Percentiles rank a stretch among this genome's conserved stretches.
These are phyloP conservation scores for Plantago ovata DNA, from an alignment of 257 asterid genomes.

Conservation along the genomic window DNA sequence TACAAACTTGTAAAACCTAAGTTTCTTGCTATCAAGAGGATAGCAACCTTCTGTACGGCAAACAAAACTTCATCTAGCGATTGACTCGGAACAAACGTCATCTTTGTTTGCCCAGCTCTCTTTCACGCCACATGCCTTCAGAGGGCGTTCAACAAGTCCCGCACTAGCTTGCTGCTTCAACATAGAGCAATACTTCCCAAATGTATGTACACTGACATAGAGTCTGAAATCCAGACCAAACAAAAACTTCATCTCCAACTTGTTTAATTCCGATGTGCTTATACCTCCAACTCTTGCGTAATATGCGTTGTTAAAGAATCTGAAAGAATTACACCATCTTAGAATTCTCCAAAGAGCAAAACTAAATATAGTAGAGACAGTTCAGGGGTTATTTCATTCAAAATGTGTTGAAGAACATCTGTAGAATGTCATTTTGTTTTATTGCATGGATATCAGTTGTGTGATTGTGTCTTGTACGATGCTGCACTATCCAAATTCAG, in stretches of 20 bases:
- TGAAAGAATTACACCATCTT: constrained; percentile 24
- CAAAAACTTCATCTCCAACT: constrained; percentile 72
- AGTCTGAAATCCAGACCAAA: constrained; percentile 68
- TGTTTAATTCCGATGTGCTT: constrained; percentile 75
- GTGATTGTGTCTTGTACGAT: too few relatives aligned
- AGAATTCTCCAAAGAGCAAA: background rate
- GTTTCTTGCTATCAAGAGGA: background rate
- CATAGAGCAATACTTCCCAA: constrained; percentile 55
- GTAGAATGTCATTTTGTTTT: too few relatives aligned
- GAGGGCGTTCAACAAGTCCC: constrained; percentile 46
- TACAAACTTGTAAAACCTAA: background rate
- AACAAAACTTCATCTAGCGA: constrained; percentile 44
- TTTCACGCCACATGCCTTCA: constrained; percentile 55
- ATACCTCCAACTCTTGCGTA: constrained; percentile 94
- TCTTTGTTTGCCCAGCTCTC: constrained; percentile 74
- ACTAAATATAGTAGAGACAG: too few relatives aligned
- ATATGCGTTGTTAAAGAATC: constrained; percentile 82
- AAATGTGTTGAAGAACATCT: too few relatives aligned
- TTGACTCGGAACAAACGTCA: constrained; percentile 37
- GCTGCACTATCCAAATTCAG: too few relatives aligned
- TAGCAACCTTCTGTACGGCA: background rate
- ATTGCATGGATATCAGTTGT: too few relatives aligned
- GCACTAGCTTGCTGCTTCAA: constrained; percentile 47
- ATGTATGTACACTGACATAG: constrained; percentile 55
- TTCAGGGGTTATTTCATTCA: too few relatives aligned